Percentiles rank a stretch among this genome's conserved stretches.
Conservation (phyloP, 352 stramenopile species). For the Globisporangium mamillatum region DNA sequence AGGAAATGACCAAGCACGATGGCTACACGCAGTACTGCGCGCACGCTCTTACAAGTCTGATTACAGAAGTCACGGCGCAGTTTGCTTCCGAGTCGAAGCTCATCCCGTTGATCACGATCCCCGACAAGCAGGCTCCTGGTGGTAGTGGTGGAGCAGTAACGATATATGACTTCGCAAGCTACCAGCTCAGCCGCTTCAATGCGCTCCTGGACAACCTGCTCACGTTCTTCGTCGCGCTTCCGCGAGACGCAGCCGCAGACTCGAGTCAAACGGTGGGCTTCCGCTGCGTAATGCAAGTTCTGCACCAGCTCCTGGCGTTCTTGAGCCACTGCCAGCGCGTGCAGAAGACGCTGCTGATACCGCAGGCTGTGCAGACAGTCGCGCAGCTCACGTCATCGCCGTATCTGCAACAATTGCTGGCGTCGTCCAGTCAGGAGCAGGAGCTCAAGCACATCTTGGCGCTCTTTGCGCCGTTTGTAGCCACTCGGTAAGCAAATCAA, state of each 20-base stretch:
- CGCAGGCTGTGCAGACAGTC: constrained; percentile 38
- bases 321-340: constrained; percentile 37
- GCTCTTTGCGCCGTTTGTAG: constrained; percentile 35
- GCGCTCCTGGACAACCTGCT: constrained; percentile 62
- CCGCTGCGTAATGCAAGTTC: constrained; percentile 51
- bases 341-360: constrained; percentile 33
- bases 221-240: constrained; percentile 60
- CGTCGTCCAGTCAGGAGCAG: constrained; percentile 40
- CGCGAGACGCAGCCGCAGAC: constrained; percentile 16
- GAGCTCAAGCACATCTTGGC: constrained; percentile 45
- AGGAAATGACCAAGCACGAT: constrained; percentile 39
- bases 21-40: constrained; percentile 28
- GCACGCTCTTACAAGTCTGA: constrained; percentile 25
- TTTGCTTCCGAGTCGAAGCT: constrained; percentile 42
- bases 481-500: background rate
- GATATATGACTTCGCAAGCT: constrained; percentile 25
- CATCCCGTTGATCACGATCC: constrained; percentile 39
- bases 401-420: constrained; percentile 58
- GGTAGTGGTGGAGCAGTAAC: constrained; percentile 12
- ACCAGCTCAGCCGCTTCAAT: constrained; percentile 48
- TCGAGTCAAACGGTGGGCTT: constrained; percentile 38
- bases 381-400: constrained; percentile 56
- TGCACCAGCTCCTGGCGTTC: constrained; percentile 65
- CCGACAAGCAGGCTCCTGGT: constrained; percentile 16
- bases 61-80: constrained; percentile 22